Conservation (phyloP, 805 yeast genomes). For the Hanseniaspora singularis region DNA sequence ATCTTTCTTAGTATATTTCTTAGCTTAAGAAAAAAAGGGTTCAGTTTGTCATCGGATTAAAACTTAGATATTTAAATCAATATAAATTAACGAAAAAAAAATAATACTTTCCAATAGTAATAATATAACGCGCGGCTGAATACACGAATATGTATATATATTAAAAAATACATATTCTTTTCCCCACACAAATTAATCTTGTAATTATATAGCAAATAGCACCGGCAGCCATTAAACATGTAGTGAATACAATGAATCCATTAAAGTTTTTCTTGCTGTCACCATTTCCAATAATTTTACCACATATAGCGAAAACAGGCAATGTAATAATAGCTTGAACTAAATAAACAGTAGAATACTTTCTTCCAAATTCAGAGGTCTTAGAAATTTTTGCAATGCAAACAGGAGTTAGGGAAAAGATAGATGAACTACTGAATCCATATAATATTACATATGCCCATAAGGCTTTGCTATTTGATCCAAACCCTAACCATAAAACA, state of each 20-base stretch:
- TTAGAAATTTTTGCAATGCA: constrained; percentile 42
- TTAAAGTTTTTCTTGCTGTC: constrained; percentile 34
- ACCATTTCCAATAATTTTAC: constrained; percentile 33
- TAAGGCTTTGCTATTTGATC: constrained; percentile 23
- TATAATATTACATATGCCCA: constrained; percentile 35
- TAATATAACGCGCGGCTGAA: too few species aligned
- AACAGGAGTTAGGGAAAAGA: constrained; percentile 41
- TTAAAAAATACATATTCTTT: constrained; percentile 29
- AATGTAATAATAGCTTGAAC: constrained; percentile 38
- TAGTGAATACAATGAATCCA: constrained; percentile 36
- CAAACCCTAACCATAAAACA: constrained; percentile 31
- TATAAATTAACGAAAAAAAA: too few species aligned
- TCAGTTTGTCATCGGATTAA: too few species aligned
- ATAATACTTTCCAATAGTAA: too few species aligned
- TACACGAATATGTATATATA: too few species aligned
- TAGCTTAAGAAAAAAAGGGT: too few species aligned
- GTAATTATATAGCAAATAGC: constrained; percentile 32
- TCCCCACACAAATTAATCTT: constrained; percentile 36
- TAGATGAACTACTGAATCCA: constrained; percentile 41
- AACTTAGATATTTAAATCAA: too few species aligned
- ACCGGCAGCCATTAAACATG: constrained; percentile 32
- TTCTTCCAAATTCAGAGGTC: constrained; percentile 37
- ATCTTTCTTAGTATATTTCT: too few species aligned
- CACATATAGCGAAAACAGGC: constrained; percentile 35
- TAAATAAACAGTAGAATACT: constrained; percentile 42